Conservation (phyloP, 495 filamentous ascomycete genomes). For the Podospora anserina region DNA sequence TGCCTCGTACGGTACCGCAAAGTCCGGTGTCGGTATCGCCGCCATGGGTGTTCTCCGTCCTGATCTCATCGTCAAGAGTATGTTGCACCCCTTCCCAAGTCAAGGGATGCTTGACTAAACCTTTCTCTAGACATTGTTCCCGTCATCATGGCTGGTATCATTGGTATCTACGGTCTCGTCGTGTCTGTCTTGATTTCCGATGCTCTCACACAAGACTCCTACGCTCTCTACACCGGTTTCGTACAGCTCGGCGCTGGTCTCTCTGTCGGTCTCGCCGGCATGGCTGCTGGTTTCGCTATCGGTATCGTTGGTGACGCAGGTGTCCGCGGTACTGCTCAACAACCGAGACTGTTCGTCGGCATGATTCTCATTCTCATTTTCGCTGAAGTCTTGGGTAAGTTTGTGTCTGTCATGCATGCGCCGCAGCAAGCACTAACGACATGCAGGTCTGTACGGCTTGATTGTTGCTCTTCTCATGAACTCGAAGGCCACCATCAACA, state of each 20-base stretch:
- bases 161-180: constrained; percentile 99
- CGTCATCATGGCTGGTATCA: constrained; percentile 99
- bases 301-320: constrained; percentile 99
- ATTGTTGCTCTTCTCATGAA: constrained; percentile 99
- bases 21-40: constrained; percentile 97
- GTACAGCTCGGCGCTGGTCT: constrained; percentile 97
- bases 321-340: constrained; percentile 96
- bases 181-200: constrained; percentile 98
- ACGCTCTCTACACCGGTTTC: constrained; percentile 85
- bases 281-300: constrained; percentile 98
- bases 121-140: constrained; percentile 81
- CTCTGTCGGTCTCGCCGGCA: constrained; percentile 90
- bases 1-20: constrained; percentile 97
- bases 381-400: constrained; percentile 95
- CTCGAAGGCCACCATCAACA: constrained; percentile 65
- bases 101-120: background rate
- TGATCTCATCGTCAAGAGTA: constrained; percentile 99
- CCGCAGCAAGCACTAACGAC: constrained; percentile 11
- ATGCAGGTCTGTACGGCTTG: constrained; percentile 86
- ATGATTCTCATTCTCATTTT: constrained; percentile 99
- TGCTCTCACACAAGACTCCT: constrained; percentile 72
- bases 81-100: constrained; percentile 9
- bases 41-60: constrained; percentile 97
- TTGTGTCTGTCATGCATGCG: background rate
- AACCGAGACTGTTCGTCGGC: constrained; percentile 96